Conservation (phyloP, 2,329 filamentous ascomycete genomes). For the Pseudocercospora macadamiae region DNA sequence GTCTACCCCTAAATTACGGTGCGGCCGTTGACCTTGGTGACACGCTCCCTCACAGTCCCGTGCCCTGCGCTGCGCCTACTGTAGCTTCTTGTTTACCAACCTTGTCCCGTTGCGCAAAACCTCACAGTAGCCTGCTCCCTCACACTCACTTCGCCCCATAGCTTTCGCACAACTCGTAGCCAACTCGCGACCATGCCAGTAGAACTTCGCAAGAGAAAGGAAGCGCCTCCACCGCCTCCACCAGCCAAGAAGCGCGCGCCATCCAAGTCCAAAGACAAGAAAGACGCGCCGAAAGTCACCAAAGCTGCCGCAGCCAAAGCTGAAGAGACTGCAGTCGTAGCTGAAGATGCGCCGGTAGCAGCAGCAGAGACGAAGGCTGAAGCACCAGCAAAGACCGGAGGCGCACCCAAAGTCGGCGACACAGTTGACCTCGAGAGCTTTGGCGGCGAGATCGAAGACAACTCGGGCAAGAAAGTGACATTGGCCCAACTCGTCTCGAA, state of each 20-base stretch:
- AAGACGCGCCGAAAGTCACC: conserved; percentile 40
- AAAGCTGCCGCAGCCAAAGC: conserved; percentile 35
- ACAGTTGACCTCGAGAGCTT: conserved; percentile 58
- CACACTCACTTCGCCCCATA: background rate
- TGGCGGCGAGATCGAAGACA: conserved; percentile 75
- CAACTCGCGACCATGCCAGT: conserved; percentile 50
- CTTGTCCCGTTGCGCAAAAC: background rate
- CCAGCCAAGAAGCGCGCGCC: conserved; percentile 49
- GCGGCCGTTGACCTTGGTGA: background rate
- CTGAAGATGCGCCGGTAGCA: conserved; percentile 32
- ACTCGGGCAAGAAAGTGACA: conserved; percentile 79
- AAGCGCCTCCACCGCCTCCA: conserved; percentile 52
- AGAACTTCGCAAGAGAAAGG: conserved; percentile 66
- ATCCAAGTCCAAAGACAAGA: conserved; percentile 40
- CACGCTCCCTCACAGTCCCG: too few species aligned
- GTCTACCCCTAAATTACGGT: background rate
- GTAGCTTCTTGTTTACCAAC: background rate
- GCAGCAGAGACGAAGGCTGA: background rate
- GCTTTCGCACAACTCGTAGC: too few species aligned
- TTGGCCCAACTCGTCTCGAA: conserved; percentile 79
- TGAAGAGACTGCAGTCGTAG: conserved; percentile 33
- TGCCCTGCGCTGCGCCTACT: too few species aligned
- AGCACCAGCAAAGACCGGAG: conserved; percentile 17
- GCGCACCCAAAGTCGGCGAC: conserved; percentile 49
- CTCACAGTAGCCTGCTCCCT: background rate